Percentiles rank a stretch among this genome's conserved stretches.
Conservation (phyloP, 2,329 filamentous ascomycete genomes). For the Thermoascus crustaceus region DNA sequence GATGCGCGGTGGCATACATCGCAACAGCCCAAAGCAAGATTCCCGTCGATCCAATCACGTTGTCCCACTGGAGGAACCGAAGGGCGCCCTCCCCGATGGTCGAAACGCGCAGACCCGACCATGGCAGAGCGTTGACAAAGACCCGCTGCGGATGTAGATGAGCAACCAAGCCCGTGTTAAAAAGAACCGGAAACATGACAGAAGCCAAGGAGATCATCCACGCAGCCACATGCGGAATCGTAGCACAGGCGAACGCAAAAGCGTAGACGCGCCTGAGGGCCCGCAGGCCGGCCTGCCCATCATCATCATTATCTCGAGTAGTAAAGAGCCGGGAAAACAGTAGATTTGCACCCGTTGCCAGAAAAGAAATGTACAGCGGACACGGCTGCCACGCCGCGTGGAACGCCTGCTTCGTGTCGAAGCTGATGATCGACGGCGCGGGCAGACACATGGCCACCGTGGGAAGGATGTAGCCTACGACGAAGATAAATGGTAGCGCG, state of each 20-base stretch:
- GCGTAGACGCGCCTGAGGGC: constrained; percentile 33
- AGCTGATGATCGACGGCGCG: constrained; percentile 29
- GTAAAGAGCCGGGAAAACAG: constrained; percentile 17
- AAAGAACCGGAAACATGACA: constrained; percentile 26
- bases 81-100: constrained; percentile 35
- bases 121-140: constrained; percentile 30
- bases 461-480: constrained; percentile 39
- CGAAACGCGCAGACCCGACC: constrained; percentile 19
- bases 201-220: constrained; percentile 39
- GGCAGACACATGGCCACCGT: constrained; percentile 38
- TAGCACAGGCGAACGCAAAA: constrained; percentile 33
- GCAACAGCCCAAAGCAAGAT: constrained; percentile 40
- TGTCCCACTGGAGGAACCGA: constrained; percentile 44
- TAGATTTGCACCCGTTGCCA: constrained; percentile 26
- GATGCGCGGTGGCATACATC: constrained; percentile 25
- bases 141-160: constrained; percentile 33
- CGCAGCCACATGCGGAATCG: constrained; percentile 34
- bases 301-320: constrained; percentile 15
- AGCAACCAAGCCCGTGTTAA: constrained; percentile 22
- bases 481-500: constrained; percentile 34
- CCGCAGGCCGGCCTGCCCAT: constrained; percentile 19
- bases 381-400: constrained; percentile 46
- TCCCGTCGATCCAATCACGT: constrained; percentile 35
- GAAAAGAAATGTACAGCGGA: constrained; percentile 38
- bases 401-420: constrained; percentile 39